These are phyloP conservation scores for Kalmusia sp. DNA, from an alignment of 2,329 filamentous ascomycete genomes.

Conservation along the genomic window DNA sequence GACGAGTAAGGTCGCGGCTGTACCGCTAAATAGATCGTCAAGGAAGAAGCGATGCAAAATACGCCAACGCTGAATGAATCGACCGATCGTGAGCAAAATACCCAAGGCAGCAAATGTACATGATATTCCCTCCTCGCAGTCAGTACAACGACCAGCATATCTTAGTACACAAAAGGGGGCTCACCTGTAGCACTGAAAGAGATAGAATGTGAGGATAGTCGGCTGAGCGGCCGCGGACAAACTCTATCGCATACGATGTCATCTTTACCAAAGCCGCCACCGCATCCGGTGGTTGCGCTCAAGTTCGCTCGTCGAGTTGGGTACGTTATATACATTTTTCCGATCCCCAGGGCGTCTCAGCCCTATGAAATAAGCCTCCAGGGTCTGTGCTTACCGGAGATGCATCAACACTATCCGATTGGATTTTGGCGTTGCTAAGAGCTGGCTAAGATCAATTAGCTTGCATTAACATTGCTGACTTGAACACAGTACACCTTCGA, in stretches of 20 bases:
- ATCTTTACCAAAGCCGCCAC: not conserved
- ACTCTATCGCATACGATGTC: not conserved
- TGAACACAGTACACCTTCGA: no score
- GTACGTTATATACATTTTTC: not conserved
- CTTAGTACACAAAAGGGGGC: not conserved
- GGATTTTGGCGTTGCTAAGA: no score
- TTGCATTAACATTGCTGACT: no score
- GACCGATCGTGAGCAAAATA: not conserved
- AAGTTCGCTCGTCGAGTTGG: no score
- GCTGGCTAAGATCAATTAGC: no score
- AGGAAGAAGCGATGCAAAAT: not conserved
- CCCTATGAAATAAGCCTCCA: no score
- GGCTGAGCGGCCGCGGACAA: not conserved
- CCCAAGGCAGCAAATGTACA: not conserved
- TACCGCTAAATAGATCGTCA: not conserved
- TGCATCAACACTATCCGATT: no score
- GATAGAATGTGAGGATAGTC: not conserved
- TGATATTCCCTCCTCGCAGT: not conserved
- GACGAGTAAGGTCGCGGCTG: not conserved
- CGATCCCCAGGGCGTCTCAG: no score
- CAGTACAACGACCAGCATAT: not conserved
- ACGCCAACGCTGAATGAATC: not conserved
- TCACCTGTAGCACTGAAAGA: not conserved
- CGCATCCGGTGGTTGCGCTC: no score
- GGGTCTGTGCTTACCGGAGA: no score